Percentiles rank a stretch among this genome's conserved stretches.
phyloP scores from a whole-genome alignment of 2,329 filamentous ascomycete genomes.

The Aspergillus ochraceus region DNA sequence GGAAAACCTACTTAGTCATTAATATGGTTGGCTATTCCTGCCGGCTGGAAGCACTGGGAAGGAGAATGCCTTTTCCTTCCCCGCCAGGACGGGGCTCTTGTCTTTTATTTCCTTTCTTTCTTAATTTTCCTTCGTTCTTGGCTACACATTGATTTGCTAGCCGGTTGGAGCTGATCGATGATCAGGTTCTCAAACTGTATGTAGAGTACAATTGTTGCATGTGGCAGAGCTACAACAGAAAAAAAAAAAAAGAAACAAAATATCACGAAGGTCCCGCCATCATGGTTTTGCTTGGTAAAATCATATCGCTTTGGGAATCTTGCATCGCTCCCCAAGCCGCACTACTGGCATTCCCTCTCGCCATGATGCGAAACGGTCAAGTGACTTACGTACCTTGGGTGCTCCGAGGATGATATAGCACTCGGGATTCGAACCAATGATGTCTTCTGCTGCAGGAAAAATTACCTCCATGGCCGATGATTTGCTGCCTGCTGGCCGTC shows the following conservation, averaged over 20 bases:
- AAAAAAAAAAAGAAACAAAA: neutral
- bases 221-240: neutral
- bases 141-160: too few relatives aligned
- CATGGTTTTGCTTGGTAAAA: neutral
- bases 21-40: neutral
- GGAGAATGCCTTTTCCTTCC: conserved; percentile 5
- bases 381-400: conserved; percentile 14
- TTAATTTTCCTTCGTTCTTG: conserved; percentile 1
- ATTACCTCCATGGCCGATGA: conserved; percentile 11
- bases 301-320: too few relatives aligned
- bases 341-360: neutral
- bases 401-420: conserved; percentile 10
- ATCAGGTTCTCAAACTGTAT: too few relatives aligned
- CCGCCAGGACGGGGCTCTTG: conserved; percentile 14
- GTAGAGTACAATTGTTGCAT: neutral
- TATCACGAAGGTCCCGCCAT: neutral
- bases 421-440: conserved; percentile 12
- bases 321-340: neutral
- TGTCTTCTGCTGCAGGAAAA: neutral
- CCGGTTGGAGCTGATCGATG: too few relatives aligned
- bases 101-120: neutral
- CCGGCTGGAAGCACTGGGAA: conserved; percentile 9
- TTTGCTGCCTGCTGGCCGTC: conserved; percentile 14
- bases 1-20: neutral
- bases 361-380: conserved; percentile 3